These are phyloP conservation scores for Remersonia thermophila DNA, from an alignment of 2,329 filamentous ascomycete species.

Conservation along the genomic window DNA sequence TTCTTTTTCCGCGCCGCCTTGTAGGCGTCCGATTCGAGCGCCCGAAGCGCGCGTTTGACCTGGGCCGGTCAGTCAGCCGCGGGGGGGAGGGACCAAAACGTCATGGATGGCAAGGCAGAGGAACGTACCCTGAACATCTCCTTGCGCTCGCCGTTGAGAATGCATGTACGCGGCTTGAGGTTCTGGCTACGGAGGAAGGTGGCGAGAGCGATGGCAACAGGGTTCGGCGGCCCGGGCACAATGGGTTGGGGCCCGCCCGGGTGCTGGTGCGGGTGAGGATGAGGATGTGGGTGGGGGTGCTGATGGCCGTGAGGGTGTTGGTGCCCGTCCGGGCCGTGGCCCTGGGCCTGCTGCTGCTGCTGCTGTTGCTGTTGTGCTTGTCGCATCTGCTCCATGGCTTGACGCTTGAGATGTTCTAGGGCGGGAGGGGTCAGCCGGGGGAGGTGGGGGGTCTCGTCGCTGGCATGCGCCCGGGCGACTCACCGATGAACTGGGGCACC, in stretches of 20 bases:
- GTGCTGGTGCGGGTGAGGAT: constrained; percentile 22
- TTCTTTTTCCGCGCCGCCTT: constrained; percentile 84
- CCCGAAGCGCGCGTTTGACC: constrained; percentile 95
- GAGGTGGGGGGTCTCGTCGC: background rate
- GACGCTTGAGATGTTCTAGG: constrained; percentile 46
- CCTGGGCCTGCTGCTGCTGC: constrained; percentile 20
- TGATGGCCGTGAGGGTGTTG: constrained; percentile 23
- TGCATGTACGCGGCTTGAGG: constrained; percentile 79
- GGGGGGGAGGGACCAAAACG: too few relatives aligned
- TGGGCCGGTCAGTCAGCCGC: constrained; percentile 12
- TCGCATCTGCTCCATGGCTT: constrained; percentile 30
- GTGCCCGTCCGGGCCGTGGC: constrained; percentile 19
- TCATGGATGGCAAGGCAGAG: background rate
- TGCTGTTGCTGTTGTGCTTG: constrained; percentile 23
- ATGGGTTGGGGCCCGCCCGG: constrained; percentile 49
- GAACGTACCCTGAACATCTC: constrained; percentile 74
- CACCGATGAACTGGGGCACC: constrained; percentile 63
- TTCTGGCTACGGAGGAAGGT: constrained; percentile 76
- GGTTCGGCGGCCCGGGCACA: constrained; percentile 69
- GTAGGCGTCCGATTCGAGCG: constrained; percentile 79
- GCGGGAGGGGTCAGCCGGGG: background rate
- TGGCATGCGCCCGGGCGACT: background rate
- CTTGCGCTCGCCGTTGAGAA: constrained; percentile 90
- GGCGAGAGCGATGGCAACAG: constrained; percentile 77
- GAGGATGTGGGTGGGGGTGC: constrained; percentile 23